Base-by-base conservation (phyloP, 331 rosid species). In the Cydonia oblonga region DNA sequence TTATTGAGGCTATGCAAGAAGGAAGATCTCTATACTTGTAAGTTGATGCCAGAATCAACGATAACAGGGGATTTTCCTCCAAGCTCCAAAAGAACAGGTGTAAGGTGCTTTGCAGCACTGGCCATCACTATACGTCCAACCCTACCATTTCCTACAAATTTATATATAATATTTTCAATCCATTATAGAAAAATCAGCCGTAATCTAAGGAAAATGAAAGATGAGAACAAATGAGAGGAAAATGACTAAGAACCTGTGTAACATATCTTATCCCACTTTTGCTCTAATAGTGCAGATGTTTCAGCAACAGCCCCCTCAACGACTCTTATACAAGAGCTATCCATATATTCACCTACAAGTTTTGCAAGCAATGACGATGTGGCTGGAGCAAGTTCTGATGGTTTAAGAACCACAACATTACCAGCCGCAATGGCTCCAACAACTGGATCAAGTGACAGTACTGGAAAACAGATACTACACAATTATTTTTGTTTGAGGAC, bases 341-440 rank as follows among this genome's bases (percentile, higher is more conserved):
- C 99, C 96, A 95, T 53, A 80, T 88, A 89, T 51, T 90, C 88
- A 30, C 71, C 80, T 3, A 91, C 0, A 67, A 95, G 82, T 79
- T 90, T 95, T 56, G 87, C 88, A 57, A 95, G 73, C 79, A 95
- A 85, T 44, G 96, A 82, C 19, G 99, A 91, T 51, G 97, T 67
- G 77, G 95, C 96, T n/a, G 99, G 97, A 72, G 96, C 57, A 75
- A 88, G 62, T 87, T 95, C 99, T 64, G 99, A 95, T 66, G 99
- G 99, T 82, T 95, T 95, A 58, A 95, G 79, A 80, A 95, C 99
- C 76, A 95, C 96, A 44, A 93, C 83, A 81, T 95, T 95, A 60
- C 99, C 99, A 60, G 97, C 96, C 26, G 96, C 97, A 69, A 95
- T 90, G 76, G 99, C 99, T 84, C 99, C 99, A 68, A 95, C 53